These are phyloP conservation scores for Argentina anserina DNA, from an alignment of 306 rosid genomes.

Conservation along the genomic window DNA sequence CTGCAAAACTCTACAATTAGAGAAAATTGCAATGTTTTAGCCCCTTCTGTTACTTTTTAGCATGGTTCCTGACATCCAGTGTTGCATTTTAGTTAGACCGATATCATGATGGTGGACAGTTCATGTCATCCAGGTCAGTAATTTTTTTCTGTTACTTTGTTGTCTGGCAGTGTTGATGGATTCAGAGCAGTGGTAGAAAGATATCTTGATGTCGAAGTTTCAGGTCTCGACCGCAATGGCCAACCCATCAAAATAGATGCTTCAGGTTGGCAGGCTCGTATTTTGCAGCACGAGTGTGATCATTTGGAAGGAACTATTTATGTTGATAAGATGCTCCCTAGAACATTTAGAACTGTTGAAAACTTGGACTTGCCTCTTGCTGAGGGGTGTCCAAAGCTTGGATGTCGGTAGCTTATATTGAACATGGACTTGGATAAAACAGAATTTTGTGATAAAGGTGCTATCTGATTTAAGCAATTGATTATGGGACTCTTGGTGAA, in stretches of 20 bases:
- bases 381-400: constrained; percentile 77
- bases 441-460: not conserved
- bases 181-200: constrained; percentile 84
- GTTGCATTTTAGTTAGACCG: not conserved
- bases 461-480: not conserved
- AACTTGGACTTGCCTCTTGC: constrained; percentile 77
- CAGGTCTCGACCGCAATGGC: constrained; percentile 78
- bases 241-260: constrained; percentile 57
- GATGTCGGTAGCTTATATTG: constrained; percentile 34
- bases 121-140: not conserved
- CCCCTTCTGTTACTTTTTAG: not conserved
- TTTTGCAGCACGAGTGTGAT: constrained; percentile 90
- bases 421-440: not conserved
- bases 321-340: constrained; percentile 83
- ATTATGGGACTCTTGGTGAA: not conserved
- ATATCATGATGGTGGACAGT: not conserved
- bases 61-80: not conserved
- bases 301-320: constrained; percentile 85
- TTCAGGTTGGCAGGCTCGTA: constrained; percentile 91
- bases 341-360: constrained; percentile 70
- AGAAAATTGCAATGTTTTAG: not conserved
- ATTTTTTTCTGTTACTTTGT: constrained; percentile 3
- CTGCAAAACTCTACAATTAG: not conserved
- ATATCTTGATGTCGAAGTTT: constrained; percentile 71
- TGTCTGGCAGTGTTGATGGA: constrained; percentile 70